Base-by-base conservation (phyloP, 2,329 filamentous ascomycete species). In the Leptographium procerum region DNA sequence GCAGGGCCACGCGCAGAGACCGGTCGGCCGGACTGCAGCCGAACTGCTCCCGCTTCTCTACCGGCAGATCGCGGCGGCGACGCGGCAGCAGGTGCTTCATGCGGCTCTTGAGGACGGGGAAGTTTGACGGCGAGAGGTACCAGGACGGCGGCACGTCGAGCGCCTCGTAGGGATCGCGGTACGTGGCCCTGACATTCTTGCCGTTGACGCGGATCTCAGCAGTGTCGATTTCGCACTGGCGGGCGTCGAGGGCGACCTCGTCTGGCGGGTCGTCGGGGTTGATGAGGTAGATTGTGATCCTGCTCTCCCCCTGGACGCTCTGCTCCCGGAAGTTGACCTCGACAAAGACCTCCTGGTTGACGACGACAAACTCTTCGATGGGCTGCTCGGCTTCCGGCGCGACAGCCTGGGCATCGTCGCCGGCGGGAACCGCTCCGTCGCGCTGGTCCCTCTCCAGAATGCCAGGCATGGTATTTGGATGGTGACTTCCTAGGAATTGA, bases 311-410 rank as follows among this genome's bases (percentile, higher is more conserved):
- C 61, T 82, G 85, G 66, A 97, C 75, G 67, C 79, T 81, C 71
- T 85, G 86, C 57, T 82, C 82, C 63, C 82, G 79, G 69, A 99
- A 95, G 73, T 95, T 88, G 68, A 99, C 78, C 66, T 97, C 91
- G 61, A 99, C 78, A 66, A 91, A 86, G 55, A 99, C 86, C 69
- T 89, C 88, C 73, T 97, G 92, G 72, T 91, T 87, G 57, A 89
- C 79, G 59, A 97, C 75, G 47, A 79, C 68, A 61, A 75, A 79
- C 51, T 69, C 68, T 45, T 64, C 64, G 14, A 64, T 59, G 9
- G 61, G 60, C 28, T 45, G 53, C 36, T 55, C 53, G 11, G 59
- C 59, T n/a, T 56, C 33, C 3, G 33, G 33, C 24, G 60, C 57
- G 19, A 58, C 59, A 6, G 57, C 57, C 10, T 55, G 47, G 24